Percentiles rank a stretch among this genome's conserved stretches.
Evolutionary conservation across 2,329 filamentous ascomycete species (phyloP).

Genomic region (Claviceps arundinis): DNA sequence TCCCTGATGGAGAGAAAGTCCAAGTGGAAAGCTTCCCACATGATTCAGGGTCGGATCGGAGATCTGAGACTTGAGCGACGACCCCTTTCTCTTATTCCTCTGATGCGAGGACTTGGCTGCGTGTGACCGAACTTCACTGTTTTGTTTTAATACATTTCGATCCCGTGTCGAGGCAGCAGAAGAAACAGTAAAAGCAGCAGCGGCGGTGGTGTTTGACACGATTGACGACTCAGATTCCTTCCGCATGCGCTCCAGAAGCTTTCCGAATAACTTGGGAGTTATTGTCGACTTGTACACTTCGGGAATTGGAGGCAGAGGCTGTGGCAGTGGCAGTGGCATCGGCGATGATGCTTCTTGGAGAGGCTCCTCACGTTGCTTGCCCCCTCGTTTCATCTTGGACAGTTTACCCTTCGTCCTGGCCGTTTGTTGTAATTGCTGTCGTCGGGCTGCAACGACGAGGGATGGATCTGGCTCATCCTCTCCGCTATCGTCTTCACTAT

Average conservation of each 20-base stretch:
- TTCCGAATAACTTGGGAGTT: constrained; percentile 15
- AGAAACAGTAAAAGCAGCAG: background rate
- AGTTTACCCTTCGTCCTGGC: background rate
- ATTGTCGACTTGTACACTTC: constrained; percentile 13
- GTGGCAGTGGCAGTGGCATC: background rate
- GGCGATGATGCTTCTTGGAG: constrained; percentile 8
- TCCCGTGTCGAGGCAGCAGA: background rate
- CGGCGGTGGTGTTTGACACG: background rate
- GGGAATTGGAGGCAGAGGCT: constrained; percentile 20
- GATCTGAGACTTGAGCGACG: constrained; percentile 12
- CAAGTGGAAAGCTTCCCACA: background rate
- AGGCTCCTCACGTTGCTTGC: constrained; percentile 8
- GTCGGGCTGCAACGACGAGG: background rate
- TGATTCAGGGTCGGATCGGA: constrained; percentile 12
- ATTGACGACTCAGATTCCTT: constrained; percentile 10
- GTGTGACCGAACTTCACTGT: background rate
- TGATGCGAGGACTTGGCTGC: background rate
- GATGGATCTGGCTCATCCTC: constrained; percentile 6
- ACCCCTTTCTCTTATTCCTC: constrained; percentile 6
- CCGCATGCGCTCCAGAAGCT: constrained; percentile 15
- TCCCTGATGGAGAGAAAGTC: background rate
- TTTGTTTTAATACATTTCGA: background rate
- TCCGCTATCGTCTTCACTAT: constrained; percentile 19
- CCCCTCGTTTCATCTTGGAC: constrained; percentile 3
- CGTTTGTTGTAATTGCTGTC: background rate